Evolutionary conservation across 2,329 filamentous ascomycete species (phyloP).

Genomic region (Colletotrichum sidae): DNA sequence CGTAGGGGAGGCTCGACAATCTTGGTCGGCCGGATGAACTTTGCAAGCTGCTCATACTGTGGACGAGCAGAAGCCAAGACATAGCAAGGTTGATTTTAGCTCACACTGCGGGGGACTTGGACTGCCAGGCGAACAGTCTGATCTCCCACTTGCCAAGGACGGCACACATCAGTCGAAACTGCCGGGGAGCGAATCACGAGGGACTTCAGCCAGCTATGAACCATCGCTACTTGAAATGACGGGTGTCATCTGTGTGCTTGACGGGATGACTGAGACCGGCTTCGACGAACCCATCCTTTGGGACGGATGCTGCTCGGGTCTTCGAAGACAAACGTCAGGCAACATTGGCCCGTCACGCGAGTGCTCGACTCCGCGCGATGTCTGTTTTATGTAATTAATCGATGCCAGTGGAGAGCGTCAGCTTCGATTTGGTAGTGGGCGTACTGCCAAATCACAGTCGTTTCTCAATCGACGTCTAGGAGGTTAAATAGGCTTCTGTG

Average conservation of each 20-base stretch:
- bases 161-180: slow-evolving; percentile 36
- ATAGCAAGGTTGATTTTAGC: not conserved
- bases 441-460: slow-evolving; percentile 15
- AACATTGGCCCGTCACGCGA: slow-evolving; percentile 13
- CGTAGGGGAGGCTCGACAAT: not conserved
- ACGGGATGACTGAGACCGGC: slow-evolving; percentile 28
- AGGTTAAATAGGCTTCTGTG: slow-evolving; percentile 29
- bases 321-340: slow-evolving; percentile 14
- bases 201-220: not conserved
- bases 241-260: slow-evolving; percentile 30
- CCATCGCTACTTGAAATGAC: slow-evolving; percentile 9
- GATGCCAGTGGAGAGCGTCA: slow-evolving; percentile 29
- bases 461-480: slow-evolving; percentile 23
- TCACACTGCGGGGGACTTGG: not conserved
- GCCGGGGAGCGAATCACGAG: slow-evolving; percentile 19
- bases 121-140: slow-evolving; percentile 22
- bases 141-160: slow-evolving; percentile 31
- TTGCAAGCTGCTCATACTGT: not conserved
- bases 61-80: not conserved
- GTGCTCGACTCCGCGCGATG: slow-evolving; percentile 7
- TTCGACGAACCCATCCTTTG: slow-evolving; percentile 14
- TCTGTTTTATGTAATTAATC: slow-evolving; percentile 26
- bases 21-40: not conserved
- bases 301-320: slow-evolving; percentile 7
- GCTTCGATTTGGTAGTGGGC: not conserved